Percentiles rank a stretch among this genome's conserved stretches.
Conservation (phyloP, 108 stramenopile species). For the Pseudonitzschia delicatissima region DNA sequence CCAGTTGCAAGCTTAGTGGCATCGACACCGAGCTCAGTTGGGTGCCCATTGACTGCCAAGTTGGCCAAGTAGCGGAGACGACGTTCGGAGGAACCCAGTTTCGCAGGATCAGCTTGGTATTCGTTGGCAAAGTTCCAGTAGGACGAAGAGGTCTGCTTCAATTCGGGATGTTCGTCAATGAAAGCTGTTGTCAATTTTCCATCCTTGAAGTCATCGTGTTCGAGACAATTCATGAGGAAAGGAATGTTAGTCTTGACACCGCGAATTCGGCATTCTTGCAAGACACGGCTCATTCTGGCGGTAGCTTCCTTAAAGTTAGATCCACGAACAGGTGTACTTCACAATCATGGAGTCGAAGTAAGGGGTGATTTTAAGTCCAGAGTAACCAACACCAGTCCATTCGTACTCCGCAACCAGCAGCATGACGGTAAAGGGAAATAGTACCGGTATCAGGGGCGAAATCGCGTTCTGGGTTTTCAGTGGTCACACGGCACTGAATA, state of each 20-base stretch:
- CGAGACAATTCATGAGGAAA: slow-evolving; percentile 83
- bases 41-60: slow-evolving; percentile 90
- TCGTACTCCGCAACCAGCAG: slow-evolving; percentile 89
- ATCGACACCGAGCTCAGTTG: slow-evolving; percentile 82
- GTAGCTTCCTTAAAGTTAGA: slow-evolving; percentile 65
- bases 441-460: slow-evolving; percentile 90
- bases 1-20: slow-evolving; percentile 56
- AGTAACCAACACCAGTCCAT: slow-evolving; percentile 83
- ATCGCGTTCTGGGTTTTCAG: slow-evolving; percentile 84
- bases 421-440: slow-evolving; percentile 74
- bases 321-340: slow-evolving; percentile 88
- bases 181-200: slow-evolving; percentile 84
- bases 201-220: slow-evolving; percentile 81
- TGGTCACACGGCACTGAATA: slow-evolving; percentile 94
- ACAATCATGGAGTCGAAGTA: slow-evolving; percentile 93
- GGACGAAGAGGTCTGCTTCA: slow-evolving; percentile 53
- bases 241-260: slow-evolving; percentile 89
- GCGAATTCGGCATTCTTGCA: slow-evolving; percentile 86
- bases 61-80: slow-evolving; percentile 81
- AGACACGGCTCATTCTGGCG: slow-evolving; percentile 78
- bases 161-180: slow-evolving; percentile 77
- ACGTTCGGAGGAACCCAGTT: slow-evolving; percentile 61
- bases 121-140: slow-evolving; percentile 70
- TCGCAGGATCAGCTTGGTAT: slow-evolving; percentile 55
- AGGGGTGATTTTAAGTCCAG: slow-evolving; percentile 78